Percentiles rank a stretch among this genome's conserved stretches.
Evolutionary conservation across 352 stramenopile genomes (phyloP).

Genomic region (Globisporangium ultimum): DNA sequence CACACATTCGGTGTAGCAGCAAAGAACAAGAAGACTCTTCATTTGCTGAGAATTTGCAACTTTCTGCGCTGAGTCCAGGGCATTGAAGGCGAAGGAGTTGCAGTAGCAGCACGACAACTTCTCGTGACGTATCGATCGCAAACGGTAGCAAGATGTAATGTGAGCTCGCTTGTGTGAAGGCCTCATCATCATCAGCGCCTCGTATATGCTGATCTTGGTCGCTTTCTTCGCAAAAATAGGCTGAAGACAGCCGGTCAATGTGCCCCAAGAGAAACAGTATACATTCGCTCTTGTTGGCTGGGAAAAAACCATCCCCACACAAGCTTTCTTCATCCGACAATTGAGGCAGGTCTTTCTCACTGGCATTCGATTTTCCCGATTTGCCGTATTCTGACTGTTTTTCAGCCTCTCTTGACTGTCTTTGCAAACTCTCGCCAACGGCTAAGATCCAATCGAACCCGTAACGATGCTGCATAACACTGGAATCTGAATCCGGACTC

Average conservation of each 20-base stretch:
- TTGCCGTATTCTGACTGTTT: neutral
- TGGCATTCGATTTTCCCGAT: neutral
- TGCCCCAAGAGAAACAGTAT: conserved; percentile 45
- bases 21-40: neutral
- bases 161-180: neutral
- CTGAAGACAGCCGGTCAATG: conserved; percentile 33
- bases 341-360: neutral
- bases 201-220: neutral
- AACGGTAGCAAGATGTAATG: conserved; percentile 28
- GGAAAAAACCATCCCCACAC: neutral
- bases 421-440: conserved; percentile 11
- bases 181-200: neutral
- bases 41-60: neutral
- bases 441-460: conserved; percentile 10
- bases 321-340: neutral
- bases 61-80: neutral
- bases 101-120: conserved; percentile 24
- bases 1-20: conserved; percentile 15
- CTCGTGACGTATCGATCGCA: conserved; percentile 31
- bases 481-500: neutral
- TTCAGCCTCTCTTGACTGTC: neutral
- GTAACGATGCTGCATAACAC: neutral
- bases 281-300: conserved; percentile 10
- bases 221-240: conserved; percentile 21
- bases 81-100: conserved; percentile 21